Base-by-base conservation (phyloP, 2,329 filamentous ascomycete species). In the Amylocarpus encephaloides region DNA sequence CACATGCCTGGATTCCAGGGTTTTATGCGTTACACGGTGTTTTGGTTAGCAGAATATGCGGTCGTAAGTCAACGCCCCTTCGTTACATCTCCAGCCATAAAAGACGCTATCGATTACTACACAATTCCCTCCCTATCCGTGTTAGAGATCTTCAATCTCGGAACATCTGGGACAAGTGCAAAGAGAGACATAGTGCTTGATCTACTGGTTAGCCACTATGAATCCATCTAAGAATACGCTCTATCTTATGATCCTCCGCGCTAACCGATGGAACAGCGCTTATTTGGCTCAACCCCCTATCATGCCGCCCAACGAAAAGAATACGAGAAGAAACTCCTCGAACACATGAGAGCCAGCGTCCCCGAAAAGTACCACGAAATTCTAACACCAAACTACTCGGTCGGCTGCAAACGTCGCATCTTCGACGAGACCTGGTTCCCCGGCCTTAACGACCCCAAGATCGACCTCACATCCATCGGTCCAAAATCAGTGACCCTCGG, bases 311-410 rank as follows among this genome's bases (percentile, higher is more conserved):
- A 70, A 30, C 66, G 76, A 9, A 66, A 68, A 41, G 62, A 64
- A 33, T 51, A 70, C 10, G 74, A 79, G 53, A 63, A 68, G 9
- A 41, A 60, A 16, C 65, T 72, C 15, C 51, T 79, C 30, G 49
- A 58, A 5, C 67, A 74, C 41, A 73, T 82, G 70, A 73, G 70
- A 59, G 65, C 62, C 18, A 66, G 60, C 0, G 74, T 73, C 0
- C 79, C 79, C 0, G 65, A 75, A 50, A 75, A 80, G 59, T 82
- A 81, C 53, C 75, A 77, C 56, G 74, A 79, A 41, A 75, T 80
- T 0, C 60, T 82, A 26, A 79, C 74, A 1, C 79, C 79, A 1
- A 69, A 80, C 51, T 82, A 80, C 51, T 67, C 70, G 11, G 65
- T 81, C 16, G 76, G 77, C 10, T 81, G 78, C 64, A 82, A 82